Base-by-base conservation (phyloP, 2,329 filamentous ascomycete species). In the Coniochaeta hoffmannii region DNA sequence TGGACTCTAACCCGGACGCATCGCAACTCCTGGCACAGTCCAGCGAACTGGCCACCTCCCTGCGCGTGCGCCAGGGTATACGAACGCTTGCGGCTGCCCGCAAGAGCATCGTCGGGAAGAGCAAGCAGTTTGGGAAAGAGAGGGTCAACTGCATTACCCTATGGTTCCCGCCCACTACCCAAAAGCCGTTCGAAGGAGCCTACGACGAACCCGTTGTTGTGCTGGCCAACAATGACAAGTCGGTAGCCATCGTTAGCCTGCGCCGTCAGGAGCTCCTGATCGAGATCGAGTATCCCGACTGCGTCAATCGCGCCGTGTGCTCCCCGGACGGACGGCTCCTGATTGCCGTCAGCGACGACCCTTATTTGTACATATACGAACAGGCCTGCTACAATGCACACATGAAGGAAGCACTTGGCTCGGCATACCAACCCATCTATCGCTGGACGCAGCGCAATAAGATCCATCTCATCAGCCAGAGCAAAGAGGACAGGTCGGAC, bases 261-360 rank as follows among this genome's bases (percentile, higher is more conserved):
- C 76, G 81, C 28, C 82, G 86, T 53, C 69, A 70, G 14, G 77
- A 88, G 57, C 77, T 87, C 34, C 72, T 95, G 22, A 84, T 89
- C 55, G 79, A 85, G 44, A 74, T 97, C 54, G 78, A 82, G 4
- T 87, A 96, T 60, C 87, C 89, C 5, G 88, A 93, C 66, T 88
- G 86, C 60, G 93, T 97, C 74, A 99, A 99, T 65, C 90, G 95
- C 65, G 90, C 92, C 32, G 83, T 92, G n/a, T 86, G 99, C 53
- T 97, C 93, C 7, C 94, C 93, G 0, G 88, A 97, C 67, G 93
- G 92, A 1, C 81, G 79, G 19, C 73, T 93, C 11, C 77, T 97
- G 19, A 80, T 92, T 6, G 89, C 91, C 1, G 89, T 97, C 44
- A 89, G 93, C 38, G 94, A 99, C 66, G 88, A 92, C 63, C 87